A percentile compares a stretch with the other conserved stretches of the same genome.
Evolutionary conservation across 257 asterid species (phyloP).

Genomic region (Salvia hispanica): DNA sequence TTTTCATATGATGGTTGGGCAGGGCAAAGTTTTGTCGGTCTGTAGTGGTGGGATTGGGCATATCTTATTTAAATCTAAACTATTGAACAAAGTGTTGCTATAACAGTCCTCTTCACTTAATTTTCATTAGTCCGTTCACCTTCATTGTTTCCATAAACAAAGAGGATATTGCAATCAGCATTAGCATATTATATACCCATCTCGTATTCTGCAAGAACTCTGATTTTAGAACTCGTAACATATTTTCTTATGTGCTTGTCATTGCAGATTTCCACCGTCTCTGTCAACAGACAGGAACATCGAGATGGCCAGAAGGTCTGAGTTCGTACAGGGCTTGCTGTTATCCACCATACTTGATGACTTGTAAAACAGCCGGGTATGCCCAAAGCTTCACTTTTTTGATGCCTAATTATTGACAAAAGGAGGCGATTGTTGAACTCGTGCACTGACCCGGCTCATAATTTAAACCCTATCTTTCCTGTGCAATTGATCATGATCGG

Average conservation of each 20-base stretch:
- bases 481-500: slow-evolving; percentile 6
- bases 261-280: slow-evolving; percentile 46
- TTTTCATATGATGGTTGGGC: not conserved
- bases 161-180: not conserved
- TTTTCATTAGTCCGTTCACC: too few species aligned
- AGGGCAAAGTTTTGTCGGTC: not conserved
- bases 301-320: slow-evolving; percentile 46
- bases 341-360: slow-evolving; percentile 54
- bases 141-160: too few species aligned
- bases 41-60: not conserved
- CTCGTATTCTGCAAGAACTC: too few species aligned
- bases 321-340: slow-evolving; percentile 52
- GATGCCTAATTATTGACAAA: slow-evolving; percentile 28
- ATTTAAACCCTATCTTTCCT: slow-evolving; percentile 4
- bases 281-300: slow-evolving; percentile 40
- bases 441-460: slow-evolving; percentile 23
- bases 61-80: not conserved
- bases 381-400: slow-evolving; percentile 19
- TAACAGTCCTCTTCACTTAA: too few species aligned
- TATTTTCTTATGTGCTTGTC: not conserved
- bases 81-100: too few species aligned
- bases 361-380: slow-evolving; percentile 33
- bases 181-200: not conserved
- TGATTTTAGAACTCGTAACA: slow-evolving; percentile 2
- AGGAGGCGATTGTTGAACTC: slow-evolving; percentile 23